Conservation (phyloP, 208 protist species). For the Herpetomonas tarakana region DNA sequence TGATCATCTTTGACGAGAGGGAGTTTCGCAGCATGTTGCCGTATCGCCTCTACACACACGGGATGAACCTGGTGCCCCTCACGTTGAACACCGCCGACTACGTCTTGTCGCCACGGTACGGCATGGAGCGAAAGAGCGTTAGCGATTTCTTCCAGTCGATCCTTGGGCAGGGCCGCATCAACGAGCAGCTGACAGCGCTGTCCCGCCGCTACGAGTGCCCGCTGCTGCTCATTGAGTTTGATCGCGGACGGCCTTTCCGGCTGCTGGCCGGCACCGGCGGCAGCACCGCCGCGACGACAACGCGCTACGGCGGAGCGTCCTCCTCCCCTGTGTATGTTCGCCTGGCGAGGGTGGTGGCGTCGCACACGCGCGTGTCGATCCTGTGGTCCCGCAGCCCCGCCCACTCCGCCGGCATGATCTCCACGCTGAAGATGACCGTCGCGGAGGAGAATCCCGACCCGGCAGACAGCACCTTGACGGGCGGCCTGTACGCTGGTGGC, state of each 20-base stretch:
- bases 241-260: conserved; percentile 51
- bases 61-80: conserved; percentile 77
- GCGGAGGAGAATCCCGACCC: conserved; percentile 57
- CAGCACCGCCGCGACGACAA: not conserved
- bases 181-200: conserved; percentile 65
- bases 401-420: conserved; percentile 72
- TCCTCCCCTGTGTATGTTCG: conserved; percentile 42
- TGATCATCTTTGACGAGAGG: conserved; percentile 84
- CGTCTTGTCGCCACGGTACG: conserved; percentile 71
- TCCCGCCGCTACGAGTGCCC: conserved; percentile 56
- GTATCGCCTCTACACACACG: conserved; percentile 62
- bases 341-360: conserved; percentile 47
- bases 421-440: conserved; percentile 54
- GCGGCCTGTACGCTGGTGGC: conserved; percentile 18
- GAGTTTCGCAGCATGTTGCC: conserved; percentile 81
- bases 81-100: conserved; percentile 83
- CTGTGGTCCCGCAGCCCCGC: conserved; percentile 73
- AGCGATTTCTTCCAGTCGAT: conserved; percentile 75
- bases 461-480: conserved; percentile 54
- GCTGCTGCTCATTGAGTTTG: conserved; percentile 79
- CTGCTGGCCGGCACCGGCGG: conserved; percentile 15
- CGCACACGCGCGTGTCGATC: conserved; percentile 56
- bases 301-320: not conserved
- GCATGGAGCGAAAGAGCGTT: conserved; percentile 82
- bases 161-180: conserved; percentile 54